Conservation (phyloP, 1,139 yeast species). For the Yamadazyma sp. region DNA sequence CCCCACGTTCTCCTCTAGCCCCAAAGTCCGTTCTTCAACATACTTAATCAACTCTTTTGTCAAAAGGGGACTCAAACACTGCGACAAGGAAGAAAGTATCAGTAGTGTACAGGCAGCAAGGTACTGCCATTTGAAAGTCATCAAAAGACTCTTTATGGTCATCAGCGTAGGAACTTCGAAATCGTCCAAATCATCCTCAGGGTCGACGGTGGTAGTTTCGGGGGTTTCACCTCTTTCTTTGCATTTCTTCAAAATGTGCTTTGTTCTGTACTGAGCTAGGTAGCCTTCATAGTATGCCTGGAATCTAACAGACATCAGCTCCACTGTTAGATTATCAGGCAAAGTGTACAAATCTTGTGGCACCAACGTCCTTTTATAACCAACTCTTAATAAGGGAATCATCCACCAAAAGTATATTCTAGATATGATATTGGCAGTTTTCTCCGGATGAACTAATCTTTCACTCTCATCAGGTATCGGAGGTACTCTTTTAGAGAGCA, state of each 20-base stretch:
- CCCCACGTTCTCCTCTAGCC: slow-evolving; percentile 23
- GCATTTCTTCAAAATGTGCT: slow-evolving; percentile 24
- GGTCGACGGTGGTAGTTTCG: slow-evolving; percentile 19
- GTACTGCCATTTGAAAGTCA: slow-evolving; percentile 31
- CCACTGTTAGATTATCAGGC: slow-evolving; percentile 52
- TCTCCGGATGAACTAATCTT: slow-evolving; percentile 31
- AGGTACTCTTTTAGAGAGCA: slow-evolving; percentile 35
- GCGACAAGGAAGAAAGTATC: slow-evolving; percentile 19
- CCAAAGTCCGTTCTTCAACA: slow-evolving; percentile 26
- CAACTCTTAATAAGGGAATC: slow-evolving; percentile 54
- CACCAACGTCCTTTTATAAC: slow-evolving; percentile 66
- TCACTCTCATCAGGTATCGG: slow-evolving; percentile 54
- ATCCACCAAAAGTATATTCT: slow-evolving; percentile 57
- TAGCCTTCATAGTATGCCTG: slow-evolving; percentile 34
- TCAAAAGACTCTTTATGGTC: slow-evolving; percentile 21
- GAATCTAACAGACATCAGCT: slow-evolving; percentile 34
- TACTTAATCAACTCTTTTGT: slow-evolving; percentile 28
- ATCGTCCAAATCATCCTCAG: slow-evolving; percentile 28
- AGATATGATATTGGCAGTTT: slow-evolving; percentile 29
- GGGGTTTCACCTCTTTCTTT: slow-evolving; percentile 26
- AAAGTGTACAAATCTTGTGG: slow-evolving; percentile 61
- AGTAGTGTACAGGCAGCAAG: slow-evolving; percentile 23
- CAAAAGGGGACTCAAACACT: slow-evolving; percentile 29
- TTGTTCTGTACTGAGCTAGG: slow-evolving; percentile 22
- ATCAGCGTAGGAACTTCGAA: slow-evolving; percentile 21